A percentile compares a stretch with the other conserved stretches of the same genome.
Conservation (phyloP, 1,284 basidiomycete species). For the Quambalaria eucalypti region DNA sequence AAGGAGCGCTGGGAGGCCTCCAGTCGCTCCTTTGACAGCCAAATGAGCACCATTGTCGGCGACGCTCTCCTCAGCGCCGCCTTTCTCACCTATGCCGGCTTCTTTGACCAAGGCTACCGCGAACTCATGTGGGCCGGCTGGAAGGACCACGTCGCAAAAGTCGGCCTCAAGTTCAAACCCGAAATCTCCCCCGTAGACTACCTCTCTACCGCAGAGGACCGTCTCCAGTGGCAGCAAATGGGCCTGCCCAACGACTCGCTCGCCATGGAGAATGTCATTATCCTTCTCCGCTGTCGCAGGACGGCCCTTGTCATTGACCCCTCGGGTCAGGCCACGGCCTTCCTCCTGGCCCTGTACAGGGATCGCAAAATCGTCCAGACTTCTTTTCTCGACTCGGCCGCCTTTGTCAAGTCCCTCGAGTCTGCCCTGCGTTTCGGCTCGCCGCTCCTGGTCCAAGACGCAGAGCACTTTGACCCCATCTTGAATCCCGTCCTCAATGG, state of each 20-base stretch:
- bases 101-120: conserved; percentile 97
- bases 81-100: conserved; percentile 92
- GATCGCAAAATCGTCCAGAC: conserved; percentile 95
- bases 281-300: conserved; percentile 87
- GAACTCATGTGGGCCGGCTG: conserved; percentile 95
- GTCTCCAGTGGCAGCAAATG: conserved; percentile 89
- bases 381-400: conserved; percentile 86
- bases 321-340: conserved; percentile 92
- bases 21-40: conserved; percentile 89
- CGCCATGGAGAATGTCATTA: conserved; percentile 96
- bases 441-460: conserved; percentile 91
- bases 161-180: conserved; percentile 82
- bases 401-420: conserved; percentile 96
- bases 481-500: conserved; percentile 95
- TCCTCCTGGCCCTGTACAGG: conserved; percentile 87
- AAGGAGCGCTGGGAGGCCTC: conserved; percentile 87
- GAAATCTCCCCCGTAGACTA: conserved; percentile 91
- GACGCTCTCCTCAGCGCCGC: conserved; percentile 93
- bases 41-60: conserved; percentile 97
- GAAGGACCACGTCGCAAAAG: conserved; percentile 76
- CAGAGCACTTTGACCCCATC: conserved; percentile 95
- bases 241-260: conserved; percentile 88
- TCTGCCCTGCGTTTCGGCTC: conserved; percentile 98
- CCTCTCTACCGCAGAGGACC: conserved; percentile 91
- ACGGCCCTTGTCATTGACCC: conserved; percentile 98